Base-by-base conservation (phyloP, 2,329 filamentous ascomycete genomes). In the Pseudocercospora cruenta region DNA sequence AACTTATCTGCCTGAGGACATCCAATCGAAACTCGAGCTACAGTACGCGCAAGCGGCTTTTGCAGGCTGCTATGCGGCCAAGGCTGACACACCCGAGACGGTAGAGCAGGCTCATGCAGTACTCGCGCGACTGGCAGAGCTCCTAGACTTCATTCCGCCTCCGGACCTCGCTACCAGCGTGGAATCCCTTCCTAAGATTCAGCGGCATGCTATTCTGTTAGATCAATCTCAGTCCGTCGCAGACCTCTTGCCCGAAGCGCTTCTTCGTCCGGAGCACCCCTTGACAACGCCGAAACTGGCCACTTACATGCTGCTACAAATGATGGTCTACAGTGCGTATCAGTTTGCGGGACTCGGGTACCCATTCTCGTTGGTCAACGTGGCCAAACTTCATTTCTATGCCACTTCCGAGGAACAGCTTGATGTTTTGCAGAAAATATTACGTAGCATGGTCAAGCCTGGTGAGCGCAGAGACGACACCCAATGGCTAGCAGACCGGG, bases 41-140 rank as follows among this genome's bases (percentile, higher is more conserved):
- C 84, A 86, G 57, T 94, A 92, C 75, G 88, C 88, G 49, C 88
- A 89, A 64, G 86, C 89, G 53, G 86, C 86, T 1, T 81, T 94
- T 69, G 90, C 90, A 8, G 86, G 85, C 64, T 87, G 89, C 28
- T 93, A 92, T 75, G 80, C 88, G 36, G 82, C 90, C n/a, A 82
- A 88, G 4, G 87, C 87, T 57, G 82, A 85, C 31, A 86, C 86
- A 0, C 69, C 82, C 2, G 85, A 88, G 9, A 87, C 87, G 1
- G 77, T 94, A 14, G 79, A 82, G 22, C 86, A 84, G 1, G 85
- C 89, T 9, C 87, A 91, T 73, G 80, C 78, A 31, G 85, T 92
- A 60, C 80, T 89, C 51, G 80, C 80, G 45, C 87, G 88, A 68
- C 83, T 91, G 64, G 83, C 84, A 60, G 80, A 81, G 47, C 82